Conservation (phyloP, 2,329 filamentous ascomycete genomes). For the Lecanicillium sp. region DNA sequence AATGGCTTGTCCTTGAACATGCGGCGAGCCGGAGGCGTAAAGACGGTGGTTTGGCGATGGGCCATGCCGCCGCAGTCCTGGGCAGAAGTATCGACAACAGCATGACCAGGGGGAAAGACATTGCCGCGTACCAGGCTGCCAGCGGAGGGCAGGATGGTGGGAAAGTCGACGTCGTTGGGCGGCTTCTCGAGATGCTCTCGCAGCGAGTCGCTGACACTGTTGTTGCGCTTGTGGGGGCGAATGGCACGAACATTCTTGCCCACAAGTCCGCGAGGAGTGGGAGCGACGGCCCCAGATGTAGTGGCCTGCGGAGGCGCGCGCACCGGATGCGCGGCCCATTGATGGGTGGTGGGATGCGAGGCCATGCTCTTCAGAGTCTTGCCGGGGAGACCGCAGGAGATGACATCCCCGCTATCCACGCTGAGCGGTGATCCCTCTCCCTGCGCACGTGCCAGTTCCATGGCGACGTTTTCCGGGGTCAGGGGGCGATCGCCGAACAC, state of each 20-base stretch:
- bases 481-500: conserved; percentile 38
- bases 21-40: conserved; percentile 33
- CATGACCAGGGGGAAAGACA: conserved; percentile 72
- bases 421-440: conserved; percentile 46
- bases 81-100: conserved; percentile 65
- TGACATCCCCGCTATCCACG: conserved; percentile 52
- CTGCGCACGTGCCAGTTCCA: conserved; percentile 18
- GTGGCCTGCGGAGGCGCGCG: conserved; percentile 44
- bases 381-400: conserved; percentile 58
- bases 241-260: conserved; percentile 54
- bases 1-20: conserved; percentile 43
- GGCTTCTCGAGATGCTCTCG: conserved; percentile 58
- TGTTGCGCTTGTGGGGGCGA: conserved; percentile 71
- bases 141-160: conserved; percentile 61
- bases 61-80: conserved; percentile 40
- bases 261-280: conserved; percentile 51
- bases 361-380: conserved; percentile 40
- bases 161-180: conserved; percentile 50
- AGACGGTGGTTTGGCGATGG: conserved; percentile 50
- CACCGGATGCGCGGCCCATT: conserved; percentile 52
- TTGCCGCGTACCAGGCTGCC: conserved; percentile 86
- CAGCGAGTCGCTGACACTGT: conserved; percentile 79
- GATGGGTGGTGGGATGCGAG: conserved; percentile 33
- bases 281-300: conserved; percentile 48
- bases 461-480: conserved; percentile 38